phyloP scores from a whole-genome alignment of 2,329 filamentous ascomycete genomes.

The Alternaria postmessia region DNA sequence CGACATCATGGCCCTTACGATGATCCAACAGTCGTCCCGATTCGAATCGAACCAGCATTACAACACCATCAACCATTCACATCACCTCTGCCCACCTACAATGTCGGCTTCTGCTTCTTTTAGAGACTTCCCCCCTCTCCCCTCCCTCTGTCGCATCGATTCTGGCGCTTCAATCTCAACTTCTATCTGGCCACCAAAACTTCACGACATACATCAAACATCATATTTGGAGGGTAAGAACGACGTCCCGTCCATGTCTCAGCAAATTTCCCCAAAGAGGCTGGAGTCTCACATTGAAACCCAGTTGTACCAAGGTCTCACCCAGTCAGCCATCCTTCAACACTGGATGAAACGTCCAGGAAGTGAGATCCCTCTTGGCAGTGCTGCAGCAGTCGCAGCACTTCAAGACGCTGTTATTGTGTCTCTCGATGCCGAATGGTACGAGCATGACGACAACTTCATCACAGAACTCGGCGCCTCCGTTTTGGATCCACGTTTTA shows the following conservation, averaged over 20 bases:
- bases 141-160: background rate
- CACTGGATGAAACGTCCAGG: background rate
- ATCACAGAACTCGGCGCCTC: constrained; percentile 30
- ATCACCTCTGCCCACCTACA: background rate
- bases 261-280: background rate
- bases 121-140: background rate
- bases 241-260: background rate
- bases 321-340: constrained; percentile 7
- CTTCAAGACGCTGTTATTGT: constrained; percentile 23
- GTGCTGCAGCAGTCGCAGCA: background rate
- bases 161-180: background rate
- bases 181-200: background rate
- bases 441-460: constrained; percentile 12
- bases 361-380: background rate
- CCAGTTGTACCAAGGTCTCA: background rate
- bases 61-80: background rate
- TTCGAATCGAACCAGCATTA: background rate
- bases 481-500: constrained; percentile 13
- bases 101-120: background rate
- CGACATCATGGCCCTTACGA: background rate
- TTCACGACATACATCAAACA: background rate
- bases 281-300: background rate
- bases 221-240: background rate
- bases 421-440: constrained; percentile 29
- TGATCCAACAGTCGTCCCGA: background rate